Base-by-base conservation (phyloP, 176 grass and related monocot species). In the Avena insularis region DNA sequence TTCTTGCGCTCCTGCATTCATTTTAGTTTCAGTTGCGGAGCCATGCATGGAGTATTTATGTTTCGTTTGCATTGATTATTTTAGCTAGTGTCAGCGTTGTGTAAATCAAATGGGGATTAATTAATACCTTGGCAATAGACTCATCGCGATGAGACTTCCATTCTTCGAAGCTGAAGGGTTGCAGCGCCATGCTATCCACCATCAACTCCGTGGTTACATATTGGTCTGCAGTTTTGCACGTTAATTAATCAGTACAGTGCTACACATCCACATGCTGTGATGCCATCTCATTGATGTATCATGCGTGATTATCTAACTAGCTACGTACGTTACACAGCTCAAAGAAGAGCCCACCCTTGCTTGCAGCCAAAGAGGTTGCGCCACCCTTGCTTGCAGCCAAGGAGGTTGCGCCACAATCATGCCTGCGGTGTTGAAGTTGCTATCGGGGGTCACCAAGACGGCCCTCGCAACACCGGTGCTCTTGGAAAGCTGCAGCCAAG, bases 301-400 rank as follows among this genome's bases (percentile, higher is more conserved):
- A 13, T 46, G 38, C 55, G 16, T n/a, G 48, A 13, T 27, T 35
- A 31, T 38, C 75, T 35, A 67, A 67, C 64, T 67, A 35, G 33
- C 67, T 40, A 45, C 43, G 33, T 33, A 33, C 33, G 6, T 12
- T 25, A 49, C 20, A 0, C 68, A 94, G 88, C 92, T 97, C 68
- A 20, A 97, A 97, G 88, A 84, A 91, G 83, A 94, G 45, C 60
- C 90, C 85, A 9, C 84, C 87, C 82, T 83, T 65, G 19, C 91
- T 92, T 14, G 87, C 82, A 23, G 79, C 16, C 7, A 29, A 84
- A 19, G 88, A 86, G 76, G 95, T 97, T 33, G 92, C 81, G 3
- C 95, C 95, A 75, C 95, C 91, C 88, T 97, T 97, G 72, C 92
- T 94, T 91, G 60, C 95, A 77, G 49, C 74, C 50, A 35, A 35